Evolutionary conservation across 192 early-diverging fungal species (phyloP).

Genomic region (Entrophospora sp.): DNA sequence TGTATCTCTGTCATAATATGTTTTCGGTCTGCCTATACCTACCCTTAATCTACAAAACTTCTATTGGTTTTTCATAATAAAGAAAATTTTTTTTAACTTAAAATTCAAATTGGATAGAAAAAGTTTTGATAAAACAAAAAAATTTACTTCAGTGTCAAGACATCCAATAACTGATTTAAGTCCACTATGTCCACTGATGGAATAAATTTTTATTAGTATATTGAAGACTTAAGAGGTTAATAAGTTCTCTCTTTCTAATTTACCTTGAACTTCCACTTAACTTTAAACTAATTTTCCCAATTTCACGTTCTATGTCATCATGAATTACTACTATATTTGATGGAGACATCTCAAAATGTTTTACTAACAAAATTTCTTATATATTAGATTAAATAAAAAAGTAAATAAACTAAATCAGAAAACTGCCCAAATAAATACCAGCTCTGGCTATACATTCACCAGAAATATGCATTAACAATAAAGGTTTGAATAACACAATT

Average conservation of each 20-base stretch:
- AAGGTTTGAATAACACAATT: constrained; percentile 55
- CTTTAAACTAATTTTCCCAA: constrained; percentile 56
- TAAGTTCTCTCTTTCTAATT: not conserved
- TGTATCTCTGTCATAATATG: too few species aligned
- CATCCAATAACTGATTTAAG: constrained; percentile 53
- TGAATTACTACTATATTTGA: constrained; percentile 54
- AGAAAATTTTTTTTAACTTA: too few species aligned
- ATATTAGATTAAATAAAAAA: too few species aligned
- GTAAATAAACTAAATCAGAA: too few species aligned
- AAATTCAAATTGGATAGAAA: not conserved
- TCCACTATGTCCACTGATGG: constrained; percentile 60
- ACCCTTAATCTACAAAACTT: constrained; percentile 53
- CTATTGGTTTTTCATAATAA: constrained; percentile 11
- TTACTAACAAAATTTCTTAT: constrained; percentile 22
- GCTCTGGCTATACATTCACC: constrained; percentile 54
- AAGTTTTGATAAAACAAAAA: not conserved
- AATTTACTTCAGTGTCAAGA: constrained; percentile 34
- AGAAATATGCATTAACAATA: constrained; percentile 59
- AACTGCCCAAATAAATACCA: constrained; percentile 41
- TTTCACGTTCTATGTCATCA: constrained; percentile 63
- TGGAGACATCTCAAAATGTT: constrained; percentile 32
- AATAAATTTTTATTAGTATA: not conserved
- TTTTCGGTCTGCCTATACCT: constrained; percentile 57
- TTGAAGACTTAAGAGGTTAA: not conserved
- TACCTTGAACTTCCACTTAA: constrained; percentile 51